Evolutionary conservation across 495 filamentous ascomycete genomes (phyloP), one percentile per base, ranked within the genome.

Genomic region (Penicillium pulvis): DNA sequence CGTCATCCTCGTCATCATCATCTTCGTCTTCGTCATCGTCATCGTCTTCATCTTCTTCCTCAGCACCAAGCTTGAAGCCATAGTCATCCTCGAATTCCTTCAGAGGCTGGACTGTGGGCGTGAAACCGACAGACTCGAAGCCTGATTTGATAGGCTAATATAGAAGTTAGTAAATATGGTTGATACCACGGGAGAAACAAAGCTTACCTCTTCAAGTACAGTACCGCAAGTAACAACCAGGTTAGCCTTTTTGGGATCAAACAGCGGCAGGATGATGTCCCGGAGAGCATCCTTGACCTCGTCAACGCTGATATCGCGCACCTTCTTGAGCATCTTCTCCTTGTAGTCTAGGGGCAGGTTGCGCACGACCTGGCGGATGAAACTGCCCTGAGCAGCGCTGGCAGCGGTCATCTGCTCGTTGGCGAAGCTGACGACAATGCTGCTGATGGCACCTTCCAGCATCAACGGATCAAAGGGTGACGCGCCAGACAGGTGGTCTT

Each of bases 41-140:
- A 0, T 90, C 85, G 0, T 85, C 84, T 0, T 84, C 84, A 0
- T 86, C 85, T 0, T 86, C 85, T 5, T 88, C 83, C 0, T 83
- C 87, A 3, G 85, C 85, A n/a, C 81, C 86, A 10, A 73, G 80
- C 72, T 89, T 83, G 28, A 97, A 71, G 6, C 93, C 94, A 72
- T 98, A 98, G 70, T 92, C 91, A 64, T 97, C 91, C 69, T 95
- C 85, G 70, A 96, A 98, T 55, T 86, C 83, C 53, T 87, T 85
- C 46, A 98, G 78, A n/a, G 84, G 67, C 64, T 89, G 86, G 26
- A 92, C 79, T 55, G 88, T 79, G 0, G 90, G 88, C 59, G 85
- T 87, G 80, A 96, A 98, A 0, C 92, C 89, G 43, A 84, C 86
- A 9, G 78, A 76, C 51, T 85, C 76, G 57, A 97, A 90, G 20